Evolutionary conservation across 305 asterid genomes (phyloP), one percentile per base, ranked within the genome.

Genomic region (Caryopteris hybrid): DNA sequence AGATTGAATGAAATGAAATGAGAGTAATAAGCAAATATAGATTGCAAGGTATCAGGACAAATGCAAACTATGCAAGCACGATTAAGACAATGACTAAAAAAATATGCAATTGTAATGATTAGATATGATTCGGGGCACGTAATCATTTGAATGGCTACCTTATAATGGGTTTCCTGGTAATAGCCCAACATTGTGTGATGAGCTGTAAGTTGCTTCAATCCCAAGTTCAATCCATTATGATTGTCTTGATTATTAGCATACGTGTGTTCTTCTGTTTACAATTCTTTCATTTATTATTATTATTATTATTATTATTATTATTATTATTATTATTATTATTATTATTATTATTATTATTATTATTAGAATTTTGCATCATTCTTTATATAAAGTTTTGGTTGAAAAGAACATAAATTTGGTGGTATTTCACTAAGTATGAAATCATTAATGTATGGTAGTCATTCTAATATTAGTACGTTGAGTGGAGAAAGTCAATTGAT

Each of bases 171-270:
- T 48, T 53, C 66, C 69, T 46, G 29, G 12, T 66, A 38, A 63
- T 10, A 29, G 34, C 70, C 64, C 66, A 78, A 69, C 83, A 81
- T 83, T 77, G 72, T 83, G 74, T 66, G 68, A 46, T 69, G 58
- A 54, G 53, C 43, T 12, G 60, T 25, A 13, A 12, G 64, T 54
- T 75, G 72, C 80, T 85, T 85, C 38, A 64, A 57, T 72, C 64
- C 22, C 6, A 79, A 79, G 79, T 68, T 66, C 57, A 22, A 16
- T 71, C 68, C 22, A 54, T 66, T 22, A 52, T 65, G 54, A 52
- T 61, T 72, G 50, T 8, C 55, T 56, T 45, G 0, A 64, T 61
- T 31, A 41, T 69, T 48, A 67, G 16, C 42, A 52, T 21, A 33
- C 42, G 22, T 34, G 6, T 33, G 39, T 33, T 1, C 4, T 1